Conservation (phyloP, 2,329 filamentous ascomycete genomes). For the Colletotrichum navitas region DNA sequence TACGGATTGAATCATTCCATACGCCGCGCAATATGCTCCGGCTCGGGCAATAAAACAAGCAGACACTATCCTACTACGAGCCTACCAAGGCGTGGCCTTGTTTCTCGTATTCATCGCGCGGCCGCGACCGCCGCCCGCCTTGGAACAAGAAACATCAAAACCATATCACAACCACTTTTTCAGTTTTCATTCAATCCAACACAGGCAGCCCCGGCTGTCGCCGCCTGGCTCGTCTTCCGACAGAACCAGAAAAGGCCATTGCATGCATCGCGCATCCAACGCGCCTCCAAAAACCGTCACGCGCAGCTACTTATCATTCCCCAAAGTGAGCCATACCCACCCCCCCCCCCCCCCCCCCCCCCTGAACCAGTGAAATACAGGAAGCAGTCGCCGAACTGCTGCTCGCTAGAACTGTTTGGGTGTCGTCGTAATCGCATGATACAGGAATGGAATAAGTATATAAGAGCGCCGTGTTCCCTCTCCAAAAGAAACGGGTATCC, state of each 20-base stretch:
- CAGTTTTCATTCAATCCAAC: neutral
- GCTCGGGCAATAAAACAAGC: constrained; percentile 20
- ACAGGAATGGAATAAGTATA: constrained; percentile 37
- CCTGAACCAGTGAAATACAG: constrained; percentile 22
- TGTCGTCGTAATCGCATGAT: constrained; percentile 40
- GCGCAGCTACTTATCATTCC: neutral
- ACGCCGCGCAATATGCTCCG: constrained; percentile 24
- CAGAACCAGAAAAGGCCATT: neutral
- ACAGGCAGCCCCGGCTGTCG: neutral
- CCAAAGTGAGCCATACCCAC: neutral
- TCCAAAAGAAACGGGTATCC: constrained; percentile 41
- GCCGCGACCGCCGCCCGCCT: neutral
- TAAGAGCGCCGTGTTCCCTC: constrained; percentile 33
- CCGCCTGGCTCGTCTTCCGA: neutral
- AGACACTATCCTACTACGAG: constrained; percentile 36
- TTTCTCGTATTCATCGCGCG: neutral
- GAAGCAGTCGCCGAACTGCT: constrained; percentile 17
- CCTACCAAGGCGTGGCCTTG: neutral
- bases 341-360: neutral
- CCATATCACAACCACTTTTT: neutral
- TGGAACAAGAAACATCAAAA: neutral
- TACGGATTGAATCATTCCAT: neutral
- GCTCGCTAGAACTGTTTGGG: constrained; percentile 27
- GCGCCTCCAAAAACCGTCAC: neutral
- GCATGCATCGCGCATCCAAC: constrained; percentile 1